Percentiles rank a stretch among this genome's conserved stretches.
Evolutionary conservation across 441 rosid species (phyloP).

Genomic region (Gossypium davidsonii): DNA sequence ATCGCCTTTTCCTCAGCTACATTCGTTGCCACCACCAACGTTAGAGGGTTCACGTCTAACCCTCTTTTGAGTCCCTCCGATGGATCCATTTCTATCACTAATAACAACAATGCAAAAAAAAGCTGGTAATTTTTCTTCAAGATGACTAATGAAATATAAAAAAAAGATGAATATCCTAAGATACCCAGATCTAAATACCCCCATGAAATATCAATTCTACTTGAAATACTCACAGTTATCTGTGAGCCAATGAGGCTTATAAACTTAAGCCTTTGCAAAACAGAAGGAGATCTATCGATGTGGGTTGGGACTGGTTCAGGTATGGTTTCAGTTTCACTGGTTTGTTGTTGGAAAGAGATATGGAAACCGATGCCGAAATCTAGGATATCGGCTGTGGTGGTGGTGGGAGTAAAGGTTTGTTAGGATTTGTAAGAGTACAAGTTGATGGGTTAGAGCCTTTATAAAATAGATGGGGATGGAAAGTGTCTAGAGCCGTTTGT

Average conservation of each 20-base stretch:
- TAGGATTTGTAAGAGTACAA: too few species aligned
- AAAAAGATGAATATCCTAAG: too few species aligned
- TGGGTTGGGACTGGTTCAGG: conserved; percentile 23
- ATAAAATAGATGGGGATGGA: conserved; percentile 46
- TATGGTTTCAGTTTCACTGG: conserved; percentile 3
- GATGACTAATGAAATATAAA: background rate
- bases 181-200: background rate
- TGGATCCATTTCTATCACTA: conserved; percentile 31
- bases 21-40: conserved; percentile 30
- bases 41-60: conserved; percentile 41
- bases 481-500: conserved; percentile 15
- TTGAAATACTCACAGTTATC: conserved; percentile 23
- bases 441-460: too few species aligned
- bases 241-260: conserved; percentile 39
- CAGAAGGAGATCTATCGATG: conserved; percentile 55
- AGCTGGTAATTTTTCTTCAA: background rate
- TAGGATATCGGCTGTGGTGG: conserved; percentile 13
- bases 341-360: conserved; percentile 15
- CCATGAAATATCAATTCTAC: background rate
- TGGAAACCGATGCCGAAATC: conserved; percentile 6
- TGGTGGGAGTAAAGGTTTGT: too few species aligned
- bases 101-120: conserved; percentile 11
- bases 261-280: conserved; percentile 54
- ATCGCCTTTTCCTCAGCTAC: conserved; percentile 38
- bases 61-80: conserved; percentile 25